Percentiles rank a stretch among this genome's conserved stretches.
phyloP scores from a whole-genome alignment of 2,329 filamentous ascomycete genomes.

The Cylindrodendrum hubeiense region DNA sequence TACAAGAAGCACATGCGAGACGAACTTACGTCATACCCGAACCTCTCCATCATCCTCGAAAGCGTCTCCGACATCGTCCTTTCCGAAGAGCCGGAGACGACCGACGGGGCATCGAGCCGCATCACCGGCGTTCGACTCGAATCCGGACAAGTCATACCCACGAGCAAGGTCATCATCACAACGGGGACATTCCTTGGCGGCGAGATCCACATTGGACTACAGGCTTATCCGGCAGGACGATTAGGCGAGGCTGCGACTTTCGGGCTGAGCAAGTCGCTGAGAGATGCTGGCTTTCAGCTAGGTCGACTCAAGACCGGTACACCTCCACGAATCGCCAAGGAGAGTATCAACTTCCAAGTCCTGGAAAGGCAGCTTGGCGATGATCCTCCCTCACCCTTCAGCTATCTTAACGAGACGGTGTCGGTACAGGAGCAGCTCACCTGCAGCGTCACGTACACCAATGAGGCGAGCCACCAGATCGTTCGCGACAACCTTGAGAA shows the following conservation, averaged over 20 bases:
- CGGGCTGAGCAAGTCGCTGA: constrained; percentile 90
- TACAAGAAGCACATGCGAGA: constrained; percentile 94
- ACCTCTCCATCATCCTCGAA: constrained; percentile 83
- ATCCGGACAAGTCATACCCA: constrained; percentile 85
- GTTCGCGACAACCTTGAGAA: constrained; percentile 93
- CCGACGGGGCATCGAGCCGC: constrained; percentile 68
- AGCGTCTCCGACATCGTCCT: constrained; percentile 92
- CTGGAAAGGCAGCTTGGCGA: constrained; percentile 85
- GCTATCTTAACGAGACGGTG: constrained; percentile 85
- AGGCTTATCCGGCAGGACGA: constrained; percentile 86
- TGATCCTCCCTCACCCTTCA: constrained; percentile 89
- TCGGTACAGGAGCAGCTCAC: constrained; percentile 83
- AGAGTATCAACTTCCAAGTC: constrained; percentile 81
- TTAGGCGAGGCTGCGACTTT: constrained; percentile 96
- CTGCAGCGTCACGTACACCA: constrained; percentile 92
- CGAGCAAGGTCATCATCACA: constrained; percentile 89
- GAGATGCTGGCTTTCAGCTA: constrained; percentile 88
- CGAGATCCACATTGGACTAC: constrained; percentile 94
- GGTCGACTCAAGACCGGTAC: constrained; percentile 96
- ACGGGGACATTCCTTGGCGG: constrained; percentile 96
- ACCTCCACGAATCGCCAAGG: constrained; percentile 85
- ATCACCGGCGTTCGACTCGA: constrained; percentile 90
- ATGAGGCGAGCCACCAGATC: constrained; percentile 83
- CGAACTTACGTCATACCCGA: constrained; percentile 82
- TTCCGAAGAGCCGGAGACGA: constrained; percentile 60